phyloP scores from a whole-genome alignment of 306 rosid species.

The Corylus heterophylla region DNA sequence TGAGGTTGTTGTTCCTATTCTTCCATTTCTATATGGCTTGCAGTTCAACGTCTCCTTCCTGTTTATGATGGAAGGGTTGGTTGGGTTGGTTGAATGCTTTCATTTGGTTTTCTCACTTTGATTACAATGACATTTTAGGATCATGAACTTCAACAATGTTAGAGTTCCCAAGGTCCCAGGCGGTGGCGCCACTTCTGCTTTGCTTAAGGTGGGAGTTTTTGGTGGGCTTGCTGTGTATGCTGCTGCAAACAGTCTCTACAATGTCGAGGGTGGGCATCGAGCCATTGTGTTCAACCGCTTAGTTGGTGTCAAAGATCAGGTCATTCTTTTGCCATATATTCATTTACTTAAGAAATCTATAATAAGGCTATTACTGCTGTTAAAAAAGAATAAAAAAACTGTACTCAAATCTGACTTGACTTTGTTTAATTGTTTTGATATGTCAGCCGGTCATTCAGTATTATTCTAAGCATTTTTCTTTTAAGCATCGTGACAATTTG shows the following conservation, averaged over 20 bases:
- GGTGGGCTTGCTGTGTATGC: constrained; percentile 65
- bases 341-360: background rate
- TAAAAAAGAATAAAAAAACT: no score
- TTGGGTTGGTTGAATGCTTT: constrained; percentile 5
- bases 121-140: constrained; percentile 8
- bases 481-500: background rate
- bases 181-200: constrained; percentile 54
- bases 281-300: constrained; percentile 86
- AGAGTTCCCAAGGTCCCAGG: constrained; percentile 52
- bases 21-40: background rate
- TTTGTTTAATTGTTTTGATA: background rate
- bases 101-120: constrained; percentile 4
- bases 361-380: no score
- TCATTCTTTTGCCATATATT: constrained; percentile 16
- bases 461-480: background rate
- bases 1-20: background rate
- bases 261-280: constrained; percentile 85
- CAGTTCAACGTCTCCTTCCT: background rate
- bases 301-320: constrained; percentile 79
- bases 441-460: background rate
- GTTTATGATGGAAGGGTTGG: background rate
- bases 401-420: background rate
- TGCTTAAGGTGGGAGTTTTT: constrained; percentile 51
- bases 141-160: constrained; percentile 44
- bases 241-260: constrained; percentile 73